Evolutionary conservation across 2,329 filamentous ascomycete species (phyloP), one percentile per base, ranked within the genome.

Genomic region (Zymoseptoria tritici): DNA sequence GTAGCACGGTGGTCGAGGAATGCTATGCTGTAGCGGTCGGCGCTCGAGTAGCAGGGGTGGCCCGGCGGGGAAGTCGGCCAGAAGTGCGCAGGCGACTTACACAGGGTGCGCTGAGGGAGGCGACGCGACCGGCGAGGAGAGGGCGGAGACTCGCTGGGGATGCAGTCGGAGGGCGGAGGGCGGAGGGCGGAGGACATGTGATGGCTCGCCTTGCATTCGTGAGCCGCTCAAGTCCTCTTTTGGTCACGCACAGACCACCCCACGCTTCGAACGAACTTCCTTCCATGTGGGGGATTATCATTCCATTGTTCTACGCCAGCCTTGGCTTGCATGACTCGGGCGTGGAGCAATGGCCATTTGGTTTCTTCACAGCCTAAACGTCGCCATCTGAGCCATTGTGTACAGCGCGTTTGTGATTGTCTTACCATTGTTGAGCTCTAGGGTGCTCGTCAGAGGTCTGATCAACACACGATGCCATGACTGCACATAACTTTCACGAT

Each of bases 41-140:
- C 26, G 26, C 9, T 29, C 26, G 16, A 46, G 36, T 46, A 46
- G 36, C 13, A 46, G 36, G 36, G 36, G 16, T 46, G 4, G 36
- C 36, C 13, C 36, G 5, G 13, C 36, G 36, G 36, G 13, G 13
- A n/a, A n/a, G 36, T 46, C 36, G 36, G 13, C 36, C 36, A 46
- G 36, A 46, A 29, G 26, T 29, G 36, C 36, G 13, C 36, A 7
- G 36, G 36, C 36, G 36, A n/a, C 36, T n/a, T 6, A 16, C 52
- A 60, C 60, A 62, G 60, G 60, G 55, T 62, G 53, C 52, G 54
- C 24, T 50, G 55, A 58, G 62, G 60, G 62, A 59, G 62, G 11
- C 22, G 56, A 20, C 42, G 26, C 22, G 29, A 50, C 24, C 24
- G 29, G 21, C 49, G 36, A 53, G 24, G 55, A 20, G 13, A 46